phyloP scores from a whole-genome alignment of 2,329 filamentous ascomycete genomes.

The Verticillium longisporum region DNA sequence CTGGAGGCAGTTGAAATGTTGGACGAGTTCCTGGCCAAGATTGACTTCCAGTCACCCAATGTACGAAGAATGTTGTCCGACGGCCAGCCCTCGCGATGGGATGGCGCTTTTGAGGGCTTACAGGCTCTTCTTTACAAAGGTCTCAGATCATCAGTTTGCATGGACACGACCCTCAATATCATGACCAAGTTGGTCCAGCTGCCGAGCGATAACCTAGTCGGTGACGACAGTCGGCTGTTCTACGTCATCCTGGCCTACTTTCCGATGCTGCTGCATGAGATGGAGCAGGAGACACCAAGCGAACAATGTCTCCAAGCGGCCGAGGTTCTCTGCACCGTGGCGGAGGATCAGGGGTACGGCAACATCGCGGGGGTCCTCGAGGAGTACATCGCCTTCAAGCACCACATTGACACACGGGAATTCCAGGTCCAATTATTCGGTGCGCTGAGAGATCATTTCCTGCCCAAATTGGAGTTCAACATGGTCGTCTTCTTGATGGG shows the following conservation, averaged over 20 bases:
- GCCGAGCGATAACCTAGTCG: constrained; percentile 73
- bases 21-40: constrained; percentile 74
- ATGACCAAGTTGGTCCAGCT: constrained; percentile 74
- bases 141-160: constrained; percentile 75
- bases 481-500: constrained; percentile 88
- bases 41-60: constrained; percentile 67
- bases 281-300: constrained; percentile 59
- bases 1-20: constrained; percentile 88
- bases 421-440: constrained; percentile 69
- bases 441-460: constrained; percentile 70
- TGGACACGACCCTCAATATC: constrained; percentile 69
- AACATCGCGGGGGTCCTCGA: constrained; percentile 63
- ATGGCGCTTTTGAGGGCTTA: constrained; percentile 79
- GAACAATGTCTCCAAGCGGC: constrained; percentile 55
- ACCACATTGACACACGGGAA: constrained; percentile 57
- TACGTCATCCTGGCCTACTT: constrained; percentile 90
- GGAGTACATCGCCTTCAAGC: constrained; percentile 61
- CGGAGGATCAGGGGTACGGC: constrained; percentile 63
- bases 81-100: constrained; percentile 79
- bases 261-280: constrained; percentile 72
- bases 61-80: constrained; percentile 68
- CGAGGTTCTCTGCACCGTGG: constrained; percentile 62
- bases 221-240: constrained; percentile 73
- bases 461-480: constrained; percentile 75
- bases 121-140: constrained; percentile 87